Conservation (phyloP, 2,329 filamentous ascomycete genomes). For the Drechmeria coniospora region DNA sequence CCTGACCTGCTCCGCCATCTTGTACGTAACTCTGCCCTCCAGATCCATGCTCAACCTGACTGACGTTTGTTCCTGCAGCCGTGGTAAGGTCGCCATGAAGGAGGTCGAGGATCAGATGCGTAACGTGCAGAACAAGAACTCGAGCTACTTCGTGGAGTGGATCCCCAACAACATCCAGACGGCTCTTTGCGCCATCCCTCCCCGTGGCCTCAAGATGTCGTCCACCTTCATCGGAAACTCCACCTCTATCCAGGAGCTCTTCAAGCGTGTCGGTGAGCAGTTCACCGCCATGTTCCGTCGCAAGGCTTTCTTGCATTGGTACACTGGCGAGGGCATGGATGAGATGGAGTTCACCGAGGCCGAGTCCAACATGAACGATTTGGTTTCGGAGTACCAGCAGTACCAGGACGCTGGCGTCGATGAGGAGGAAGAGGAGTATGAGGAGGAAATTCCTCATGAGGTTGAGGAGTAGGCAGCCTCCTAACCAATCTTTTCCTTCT, state of each 20-base stretch:
- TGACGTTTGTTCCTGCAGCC: slow-evolving; percentile 33
- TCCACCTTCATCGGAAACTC: slow-evolving; percentile 99
- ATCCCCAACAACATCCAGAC: slow-evolving; percentile 99
- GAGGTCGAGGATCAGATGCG: slow-evolving; percentile 99
- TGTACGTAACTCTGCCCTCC: slow-evolving; percentile 38
- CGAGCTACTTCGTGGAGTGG: slow-evolving; percentile 99
- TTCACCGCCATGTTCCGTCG: slow-evolving; percentile 99
- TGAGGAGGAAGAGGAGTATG: slow-evolving; percentile 93
- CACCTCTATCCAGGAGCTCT: slow-evolving; percentile 98
- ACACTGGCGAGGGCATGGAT: slow-evolving; percentile 99
- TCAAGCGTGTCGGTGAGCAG: slow-evolving; percentile 99
- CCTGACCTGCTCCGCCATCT: slow-evolving; percentile 98
- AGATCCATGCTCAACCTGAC: background rate
- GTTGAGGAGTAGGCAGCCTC: slow-evolving; percentile 40
- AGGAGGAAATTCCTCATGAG: slow-evolving; percentile 67
- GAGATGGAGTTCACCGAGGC: slow-evolving; percentile 99
- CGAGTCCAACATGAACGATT: slow-evolving; percentile 99
- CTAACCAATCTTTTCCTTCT: background rate
- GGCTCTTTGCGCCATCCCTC: slow-evolving; percentile 95
- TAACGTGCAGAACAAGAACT: slow-evolving; percentile 99
- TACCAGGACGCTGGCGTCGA: slow-evolving; percentile 98
- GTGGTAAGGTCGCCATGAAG: slow-evolving; percentile 99
- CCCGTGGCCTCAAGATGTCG: slow-evolving; percentile 96
- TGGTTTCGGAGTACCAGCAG: slow-evolving; percentile 99
- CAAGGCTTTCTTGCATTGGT: slow-evolving; percentile 99